These are phyloP conservation scores for Eurotiales sp. DNA, from an alignment of 2,329 filamentous ascomycete genomes.

Conservation along the genomic window DNA sequence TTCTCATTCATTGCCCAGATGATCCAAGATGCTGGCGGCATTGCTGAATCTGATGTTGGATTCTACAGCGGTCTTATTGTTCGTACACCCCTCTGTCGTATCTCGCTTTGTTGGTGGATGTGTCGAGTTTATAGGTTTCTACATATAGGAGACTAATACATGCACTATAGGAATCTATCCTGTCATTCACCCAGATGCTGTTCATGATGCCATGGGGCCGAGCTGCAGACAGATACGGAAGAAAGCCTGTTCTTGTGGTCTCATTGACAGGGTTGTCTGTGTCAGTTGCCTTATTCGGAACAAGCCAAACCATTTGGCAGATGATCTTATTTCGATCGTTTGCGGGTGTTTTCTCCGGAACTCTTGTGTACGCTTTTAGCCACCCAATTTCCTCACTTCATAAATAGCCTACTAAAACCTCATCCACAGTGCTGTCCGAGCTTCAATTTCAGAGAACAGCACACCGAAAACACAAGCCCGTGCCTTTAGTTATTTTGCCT, in stretches of 20 bases:
- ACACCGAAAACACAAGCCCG: constrained; percentile 66
- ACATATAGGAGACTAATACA: background rate
- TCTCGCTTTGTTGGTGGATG: too few relatives aligned
- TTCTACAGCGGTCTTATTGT: constrained; percentile 77
- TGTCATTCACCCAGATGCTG: constrained; percentile 71
- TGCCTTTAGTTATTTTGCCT: constrained; percentile 74
- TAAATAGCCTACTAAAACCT: background rate
- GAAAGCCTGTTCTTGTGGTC: constrained; percentile 67
- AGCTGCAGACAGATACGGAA: constrained; percentile 63
- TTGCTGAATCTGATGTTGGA: constrained; percentile 65
- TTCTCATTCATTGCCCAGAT: constrained; percentile 78
- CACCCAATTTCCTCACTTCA: background rate
- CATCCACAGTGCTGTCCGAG: constrained; percentile 56
- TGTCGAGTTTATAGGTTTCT: too few relatives aligned
- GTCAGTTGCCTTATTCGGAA: constrained; percentile 63
- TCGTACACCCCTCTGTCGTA: constrained; percentile 39
- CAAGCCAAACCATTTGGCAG: constrained; percentile 64
- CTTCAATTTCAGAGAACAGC: constrained; percentile 72
- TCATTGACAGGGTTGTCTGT: constrained; percentile 63
- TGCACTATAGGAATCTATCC: constrained; percentile 52
- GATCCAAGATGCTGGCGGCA: constrained; percentile 62
- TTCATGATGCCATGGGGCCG: constrained; percentile 73
- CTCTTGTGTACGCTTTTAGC: constrained; percentile 50
- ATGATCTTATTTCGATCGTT: constrained; percentile 71
- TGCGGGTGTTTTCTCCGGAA: constrained; percentile 70